A percentile compares a stretch with the other conserved stretches of the same genome.
phyloP scores from a whole-genome alignment of 805 yeast species.

The Wickerhamomyces bisporus region DNA sequence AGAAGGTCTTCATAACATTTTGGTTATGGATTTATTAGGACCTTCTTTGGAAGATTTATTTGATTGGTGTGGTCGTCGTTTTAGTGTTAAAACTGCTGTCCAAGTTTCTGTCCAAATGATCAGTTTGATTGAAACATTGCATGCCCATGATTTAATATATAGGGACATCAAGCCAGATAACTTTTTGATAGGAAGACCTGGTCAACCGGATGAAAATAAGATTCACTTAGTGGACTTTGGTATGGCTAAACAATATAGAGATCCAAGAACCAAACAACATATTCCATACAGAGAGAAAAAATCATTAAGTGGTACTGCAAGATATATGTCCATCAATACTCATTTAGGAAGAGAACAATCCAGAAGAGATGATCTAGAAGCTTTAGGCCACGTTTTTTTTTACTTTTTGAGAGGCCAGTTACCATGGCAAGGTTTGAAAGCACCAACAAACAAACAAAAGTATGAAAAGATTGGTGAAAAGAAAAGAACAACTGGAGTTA shows the following conservation, averaged over 20 bases:
- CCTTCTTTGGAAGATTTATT: slow-evolving; percentile 94
- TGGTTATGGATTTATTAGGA: slow-evolving; percentile 91
- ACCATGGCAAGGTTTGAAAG: slow-evolving; percentile 99
- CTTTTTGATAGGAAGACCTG: slow-evolving; percentile 88
- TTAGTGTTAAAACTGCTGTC: slow-evolving; percentile 81
- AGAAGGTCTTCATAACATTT: slow-evolving; percentile 92
- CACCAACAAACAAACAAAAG: slow-evolving; percentile 96
- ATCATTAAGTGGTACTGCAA: slow-evolving; percentile 95
- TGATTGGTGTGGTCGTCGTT: slow-evolving; percentile 96
- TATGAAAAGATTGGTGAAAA: slow-evolving; percentile 97
- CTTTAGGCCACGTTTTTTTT: slow-evolving; percentile 93
- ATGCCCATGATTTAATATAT: slow-evolving; percentile 85
- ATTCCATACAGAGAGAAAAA: slow-evolving; percentile 96
- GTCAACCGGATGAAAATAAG: slow-evolving; percentile 73
- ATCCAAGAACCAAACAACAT: slow-evolving; percentile 91
- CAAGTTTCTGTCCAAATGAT: slow-evolving; percentile 96
- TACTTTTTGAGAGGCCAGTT: slow-evolving; percentile 90
- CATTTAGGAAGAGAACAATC: slow-evolving; percentile 96
- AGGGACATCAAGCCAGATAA: slow-evolving; percentile 98
- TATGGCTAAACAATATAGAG: slow-evolving; percentile 97
- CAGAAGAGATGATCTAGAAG: slow-evolving; percentile 94
- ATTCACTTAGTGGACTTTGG: slow-evolving; percentile 95
- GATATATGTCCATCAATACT: slow-evolving; percentile 97
- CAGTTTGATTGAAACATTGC: slow-evolving; percentile 77
- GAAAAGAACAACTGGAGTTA: slow-evolving; percentile 83